Conservation (phyloP, 2,329 filamentous ascomycete genomes). For the Penicillium concentricum region DNA sequence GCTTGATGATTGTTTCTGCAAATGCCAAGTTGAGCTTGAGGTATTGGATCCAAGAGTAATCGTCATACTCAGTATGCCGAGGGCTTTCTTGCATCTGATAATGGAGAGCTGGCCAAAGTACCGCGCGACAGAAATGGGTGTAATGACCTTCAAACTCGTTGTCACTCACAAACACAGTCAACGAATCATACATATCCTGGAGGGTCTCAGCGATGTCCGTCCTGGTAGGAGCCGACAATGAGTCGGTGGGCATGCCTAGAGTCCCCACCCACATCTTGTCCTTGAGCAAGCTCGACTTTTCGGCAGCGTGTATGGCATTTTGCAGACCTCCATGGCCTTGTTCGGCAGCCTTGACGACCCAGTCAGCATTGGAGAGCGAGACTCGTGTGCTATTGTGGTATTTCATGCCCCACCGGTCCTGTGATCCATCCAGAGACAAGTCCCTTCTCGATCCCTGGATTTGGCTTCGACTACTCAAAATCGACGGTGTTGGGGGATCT, state of each 20-base stretch:
- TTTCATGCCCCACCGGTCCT: conserved; percentile 9
- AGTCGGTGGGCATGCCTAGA: conserved; percentile 88
- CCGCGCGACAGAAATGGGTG: conserved; percentile 91
- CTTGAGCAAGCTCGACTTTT: conserved; percentile 63
- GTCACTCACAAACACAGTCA: conserved; percentile 82
- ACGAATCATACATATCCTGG: conserved; percentile 74
- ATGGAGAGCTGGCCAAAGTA: conserved; percentile 94
- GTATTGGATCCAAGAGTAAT: conserved; percentile 94
- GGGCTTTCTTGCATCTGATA: conserved; percentile 96
- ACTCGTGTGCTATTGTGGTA: conserved; percentile 58
- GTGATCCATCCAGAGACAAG: conserved; percentile 20
- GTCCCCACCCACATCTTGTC: conserved; percentile 87
- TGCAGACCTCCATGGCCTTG: conserved; percentile 89
- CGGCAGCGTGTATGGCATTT: conserved; percentile 80
- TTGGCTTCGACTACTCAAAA: conserved; percentile 55
- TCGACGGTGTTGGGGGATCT: conserved; percentile 53
- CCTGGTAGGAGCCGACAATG: conserved; percentile 70
- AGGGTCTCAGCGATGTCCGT: conserved; percentile 79
- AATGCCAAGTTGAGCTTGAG: conserved; percentile 88
- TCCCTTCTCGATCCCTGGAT: conserved; percentile 21
- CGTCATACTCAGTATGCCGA: conserved; percentile 94
- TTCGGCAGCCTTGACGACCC: conserved; percentile 78
- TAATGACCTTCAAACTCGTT: conserved; percentile 94
- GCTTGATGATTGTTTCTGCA: conserved; percentile 79
- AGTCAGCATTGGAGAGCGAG: conserved; percentile 69